Percentiles rank a stretch among this genome's conserved stretches.
Conservation (phyloP, 2,329 filamentous ascomycete species). For the Exophiala viscosa region DNA sequence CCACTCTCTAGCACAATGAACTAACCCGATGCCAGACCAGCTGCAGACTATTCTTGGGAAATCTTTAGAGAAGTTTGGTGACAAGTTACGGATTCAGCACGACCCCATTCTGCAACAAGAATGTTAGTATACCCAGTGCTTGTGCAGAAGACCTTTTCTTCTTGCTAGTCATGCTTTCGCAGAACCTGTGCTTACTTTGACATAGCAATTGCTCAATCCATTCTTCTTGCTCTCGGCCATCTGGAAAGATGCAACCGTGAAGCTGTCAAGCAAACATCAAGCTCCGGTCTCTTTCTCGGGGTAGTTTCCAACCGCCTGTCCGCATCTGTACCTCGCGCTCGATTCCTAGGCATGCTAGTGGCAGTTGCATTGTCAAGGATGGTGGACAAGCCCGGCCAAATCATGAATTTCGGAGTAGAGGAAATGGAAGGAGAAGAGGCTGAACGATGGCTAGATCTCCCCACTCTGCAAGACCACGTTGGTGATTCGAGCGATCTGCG, state of each 20-base stretch:
- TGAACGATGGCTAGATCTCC: constrained; percentile 67
- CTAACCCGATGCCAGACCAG: constrained; percentile 37
- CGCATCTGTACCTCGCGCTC: constrained; percentile 68
- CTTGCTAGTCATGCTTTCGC: neutral
- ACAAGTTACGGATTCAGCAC: constrained; percentile 82
- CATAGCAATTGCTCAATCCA: constrained; percentile 70
- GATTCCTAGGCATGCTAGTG: constrained; percentile 83
- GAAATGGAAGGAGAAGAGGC: constrained; percentile 72
- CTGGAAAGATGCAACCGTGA: constrained; percentile 63
- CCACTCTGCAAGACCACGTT: constrained; percentile 58
- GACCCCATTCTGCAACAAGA: constrained; percentile 83
- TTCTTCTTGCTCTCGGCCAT: constrained; percentile 75
- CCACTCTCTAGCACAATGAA: constrained; percentile 2
- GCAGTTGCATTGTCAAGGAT: constrained; percentile 69
- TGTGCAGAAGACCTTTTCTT: constrained; percentile 3
- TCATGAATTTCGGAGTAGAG: constrained; percentile 78
- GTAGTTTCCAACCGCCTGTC: constrained; percentile 81
- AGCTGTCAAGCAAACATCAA: constrained; percentile 64
- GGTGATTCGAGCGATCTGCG: constrained; percentile 43
- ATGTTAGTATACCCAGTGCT: constrained; percentile 49
- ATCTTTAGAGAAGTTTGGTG: constrained; percentile 70
- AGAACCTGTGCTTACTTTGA: constrained; percentile 27
- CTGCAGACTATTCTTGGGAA: constrained; percentile 62
- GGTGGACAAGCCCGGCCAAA: constrained; percentile 63
- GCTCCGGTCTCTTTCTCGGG: constrained; percentile 69